Conservation (phyloP, 2,329 filamentous ascomycete species). For the Cladosporium sp. region DNA sequence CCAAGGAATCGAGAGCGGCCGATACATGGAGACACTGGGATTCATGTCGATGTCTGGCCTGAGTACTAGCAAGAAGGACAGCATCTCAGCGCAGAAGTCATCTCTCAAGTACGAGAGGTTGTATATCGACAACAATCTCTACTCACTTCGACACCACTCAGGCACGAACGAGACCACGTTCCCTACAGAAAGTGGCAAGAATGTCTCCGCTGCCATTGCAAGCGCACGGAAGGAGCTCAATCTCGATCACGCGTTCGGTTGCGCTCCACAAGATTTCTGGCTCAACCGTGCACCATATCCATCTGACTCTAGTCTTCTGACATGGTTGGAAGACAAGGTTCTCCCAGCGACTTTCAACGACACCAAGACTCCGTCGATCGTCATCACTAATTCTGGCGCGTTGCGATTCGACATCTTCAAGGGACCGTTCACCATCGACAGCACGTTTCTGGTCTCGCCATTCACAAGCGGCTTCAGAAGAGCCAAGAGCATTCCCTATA, state of each 20-base stretch:
- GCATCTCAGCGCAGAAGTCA: slow-evolving; percentile 30
- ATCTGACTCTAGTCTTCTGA: slow-evolving; percentile 69
- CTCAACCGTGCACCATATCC: slow-evolving; percentile 75
- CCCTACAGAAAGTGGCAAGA: slow-evolving; percentile 67
- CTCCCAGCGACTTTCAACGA: slow-evolving; percentile 53
- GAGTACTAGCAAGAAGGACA: slow-evolving; percentile 35
- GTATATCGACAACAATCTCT: slow-evolving; percentile 93
- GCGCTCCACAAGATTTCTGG: slow-evolving; percentile 76
- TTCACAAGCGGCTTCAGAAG: slow-evolving; percentile 77
- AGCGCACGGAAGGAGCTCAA: slow-evolving; percentile 65
- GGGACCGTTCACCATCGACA: slow-evolving; percentile 83
- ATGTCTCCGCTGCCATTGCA: slow-evolving; percentile 66
- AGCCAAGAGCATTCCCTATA: slow-evolving; percentile 76
- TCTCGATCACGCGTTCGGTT: slow-evolving; percentile 74
- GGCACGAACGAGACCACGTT: slow-evolving; percentile 69
- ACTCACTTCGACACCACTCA: slow-evolving; percentile 77
- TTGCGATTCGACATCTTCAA: slow-evolving; percentile 95
- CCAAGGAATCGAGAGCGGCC: slow-evolving; percentile 76
- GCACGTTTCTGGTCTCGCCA: slow-evolving; percentile 79
- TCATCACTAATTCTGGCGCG: slow-evolving; percentile 82
- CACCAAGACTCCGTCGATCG: slow-evolving; percentile 57
- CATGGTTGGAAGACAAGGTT: slow-evolving; percentile 71
- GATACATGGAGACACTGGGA: slow-evolving; percentile 92
- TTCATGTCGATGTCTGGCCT: slow-evolving; percentile 82
- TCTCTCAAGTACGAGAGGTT: slow-evolving; percentile 64